These are phyloP conservation scores for Debaryomyces castellii DNA, from an alignment of 805 yeast genomes.

Conservation along the genomic window DNA sequence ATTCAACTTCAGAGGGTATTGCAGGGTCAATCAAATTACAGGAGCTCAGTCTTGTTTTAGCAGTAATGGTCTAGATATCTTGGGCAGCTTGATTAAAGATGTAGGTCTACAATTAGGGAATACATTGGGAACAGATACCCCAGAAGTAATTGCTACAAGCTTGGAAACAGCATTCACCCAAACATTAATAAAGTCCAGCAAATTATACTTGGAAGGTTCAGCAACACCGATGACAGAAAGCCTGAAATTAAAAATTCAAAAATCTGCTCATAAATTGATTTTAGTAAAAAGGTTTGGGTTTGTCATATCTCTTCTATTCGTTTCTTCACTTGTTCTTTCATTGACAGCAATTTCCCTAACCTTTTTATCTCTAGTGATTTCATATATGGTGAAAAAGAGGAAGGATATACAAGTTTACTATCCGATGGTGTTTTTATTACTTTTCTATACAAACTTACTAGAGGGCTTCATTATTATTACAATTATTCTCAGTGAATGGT, in stretches of 20 bases:
- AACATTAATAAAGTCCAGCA: constrained; percentile 10
- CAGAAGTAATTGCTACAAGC: constrained; percentile 38
- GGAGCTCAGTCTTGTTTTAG: constrained; percentile 24
- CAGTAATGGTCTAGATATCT: constrained; percentile 46
- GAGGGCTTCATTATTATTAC: background rate
- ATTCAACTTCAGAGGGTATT: constrained; percentile 49
- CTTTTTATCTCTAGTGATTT: too few relatives aligned
- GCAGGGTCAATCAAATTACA: constrained; percentile 33
- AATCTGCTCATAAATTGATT: background rate
- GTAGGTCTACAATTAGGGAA: constrained; percentile 47
- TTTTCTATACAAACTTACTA: background rate
- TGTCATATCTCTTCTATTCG: background rate
- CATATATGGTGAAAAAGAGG: too few relatives aligned
- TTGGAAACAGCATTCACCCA: constrained; percentile 40
- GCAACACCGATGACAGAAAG: too few relatives aligned
- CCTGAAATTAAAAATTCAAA: background rate
- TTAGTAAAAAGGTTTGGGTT: background rate
- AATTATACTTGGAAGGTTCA: too few relatives aligned
- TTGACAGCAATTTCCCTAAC: background rate
- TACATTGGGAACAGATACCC: constrained; percentile 39
- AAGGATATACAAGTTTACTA: too few relatives aligned
- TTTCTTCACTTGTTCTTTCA: background rate
- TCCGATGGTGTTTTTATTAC: background rate
- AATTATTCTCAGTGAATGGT: background rate
- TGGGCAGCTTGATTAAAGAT: constrained; percentile 48